A percentile compares a stretch with the other conserved stretches of the same genome.
phyloP scores from a whole-genome alignment of 805 yeast genomes.

The Zygosaccharomyces pseudorouxii region DNA sequence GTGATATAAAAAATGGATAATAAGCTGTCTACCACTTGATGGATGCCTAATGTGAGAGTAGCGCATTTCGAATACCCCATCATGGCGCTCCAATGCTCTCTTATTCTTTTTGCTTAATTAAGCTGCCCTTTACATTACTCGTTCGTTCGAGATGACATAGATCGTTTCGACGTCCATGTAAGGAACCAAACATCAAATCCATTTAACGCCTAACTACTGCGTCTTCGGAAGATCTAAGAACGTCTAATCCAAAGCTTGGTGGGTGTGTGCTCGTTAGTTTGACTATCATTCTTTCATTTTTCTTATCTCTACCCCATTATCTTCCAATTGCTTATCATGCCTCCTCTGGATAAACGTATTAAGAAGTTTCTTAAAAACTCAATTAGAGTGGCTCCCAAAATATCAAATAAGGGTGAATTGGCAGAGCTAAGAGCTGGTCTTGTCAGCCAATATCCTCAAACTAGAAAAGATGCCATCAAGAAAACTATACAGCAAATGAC shows the following conservation, averaged over 20 bases:
- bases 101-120: too few species aligned
- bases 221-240: background rate
- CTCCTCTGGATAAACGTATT: slow-evolving; percentile 35
- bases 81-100: too few species aligned
- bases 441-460: slow-evolving; percentile 91
- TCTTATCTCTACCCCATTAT: background rate
- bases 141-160: background rate
- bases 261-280: background rate
- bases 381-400: slow-evolving; percentile 37
- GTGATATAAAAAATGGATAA: too few species aligned
- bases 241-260: background rate
- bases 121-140: too few species aligned
- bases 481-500: slow-evolving; percentile 98
- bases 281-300: background rate
- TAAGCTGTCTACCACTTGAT: too few species aligned
- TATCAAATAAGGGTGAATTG: slow-evolving; percentile 60
- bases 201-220: background rate
- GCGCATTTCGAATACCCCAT: too few species aligned
- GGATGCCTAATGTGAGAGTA: too few species aligned
- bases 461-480: slow-evolving; percentile 94
- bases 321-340: slow-evolving; percentile 17
- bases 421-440: slow-evolving; percentile 84
- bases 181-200: background rate
- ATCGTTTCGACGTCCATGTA: background rate
- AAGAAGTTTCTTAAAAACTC: slow-evolving; percentile 35